phyloP scores from a whole-genome alignment of 768 basidiomycete species.

The Guyanaporus albipodus region DNA sequence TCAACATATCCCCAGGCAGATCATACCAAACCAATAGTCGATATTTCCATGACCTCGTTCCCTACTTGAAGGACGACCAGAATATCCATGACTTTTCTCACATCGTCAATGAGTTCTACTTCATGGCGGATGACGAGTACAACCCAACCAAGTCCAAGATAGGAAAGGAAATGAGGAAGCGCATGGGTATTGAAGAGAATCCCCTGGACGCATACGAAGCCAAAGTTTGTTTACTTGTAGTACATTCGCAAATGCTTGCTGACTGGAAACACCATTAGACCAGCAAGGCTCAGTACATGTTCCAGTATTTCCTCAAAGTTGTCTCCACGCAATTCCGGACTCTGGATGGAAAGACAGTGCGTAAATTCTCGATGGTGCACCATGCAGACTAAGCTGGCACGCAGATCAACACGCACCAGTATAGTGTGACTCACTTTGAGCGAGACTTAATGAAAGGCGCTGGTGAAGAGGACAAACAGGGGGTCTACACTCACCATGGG shows the following conservation, averaged over 20 bases:
- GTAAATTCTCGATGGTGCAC: constrained; percentile 20
- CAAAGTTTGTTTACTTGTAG: constrained; percentile 40
- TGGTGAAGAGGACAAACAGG: constrained; percentile 53
- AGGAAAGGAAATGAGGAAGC: constrained; percentile 60
- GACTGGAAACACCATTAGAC: constrained; percentile 43
- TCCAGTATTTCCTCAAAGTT: constrained; percentile 99
- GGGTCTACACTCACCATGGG: constrained; percentile 73
- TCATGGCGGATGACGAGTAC: constrained; percentile 79
- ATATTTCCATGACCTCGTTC: constrained; percentile 85
- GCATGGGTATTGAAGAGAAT: constrained; percentile 67
- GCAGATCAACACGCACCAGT: constrained; percentile 87
- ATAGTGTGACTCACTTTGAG: constrained; percentile 95
- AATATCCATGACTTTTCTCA: constrained; percentile 95
- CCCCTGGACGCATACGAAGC: constrained; percentile 70
- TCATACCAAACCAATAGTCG: constrained; percentile 87
- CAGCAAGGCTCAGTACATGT: constrained; percentile 82
- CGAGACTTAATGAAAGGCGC: constrained; percentile 74
- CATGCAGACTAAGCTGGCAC: constrained; percentile 5
- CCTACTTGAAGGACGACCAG: constrained; percentile 85
- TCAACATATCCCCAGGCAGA: constrained; percentile 90
- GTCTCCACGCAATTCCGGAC: constrained; percentile 92
- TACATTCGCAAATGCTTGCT: constrained; percentile 1
- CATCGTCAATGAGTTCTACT: constrained; percentile 73
- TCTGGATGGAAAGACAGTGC: constrained; percentile 66
- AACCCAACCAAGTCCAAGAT: constrained; percentile 60